Base-by-base conservation (phyloP, 108 stramenopile genomes). In the Skeletonema menzelii region DNA sequence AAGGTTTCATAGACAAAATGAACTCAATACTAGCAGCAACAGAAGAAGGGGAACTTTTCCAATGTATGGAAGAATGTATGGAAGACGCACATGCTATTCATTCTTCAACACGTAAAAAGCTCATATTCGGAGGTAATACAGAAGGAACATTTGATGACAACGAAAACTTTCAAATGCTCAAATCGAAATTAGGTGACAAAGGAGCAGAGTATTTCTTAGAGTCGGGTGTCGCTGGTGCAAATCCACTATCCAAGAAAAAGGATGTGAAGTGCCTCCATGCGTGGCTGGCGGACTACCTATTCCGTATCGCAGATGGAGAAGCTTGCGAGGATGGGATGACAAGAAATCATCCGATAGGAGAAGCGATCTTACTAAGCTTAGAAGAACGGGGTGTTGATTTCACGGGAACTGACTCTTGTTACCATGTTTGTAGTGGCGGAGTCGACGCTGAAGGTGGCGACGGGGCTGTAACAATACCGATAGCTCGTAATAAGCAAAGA, bases 181-280 rank as follows among this genome's bases (percentile, higher is more conserved):
- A 60, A 35, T 35, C 27, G 11, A 77, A 73, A 56, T 42, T 82
- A 8, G 81, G 81, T 12, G 76, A 77, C 8, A 20, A 32, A 22
- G 81, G 76, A 13, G 57, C 76, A 20, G 34, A 60, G 6, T 65
- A 44, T 11, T 82, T 82, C 35, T 34, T 77, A 72, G 42, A 44
- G 1, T 47, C 81, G 2, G 80, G 81, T 2, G 76, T 82, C 12
- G 81, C 81, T 19, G 81, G 71, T 1, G 65, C 81, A 1, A 77
- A 56, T 24, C 65, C 67, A 59, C 22, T 34, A 22, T 15, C 67
- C 49, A 57, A 47, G 12, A 68, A 62, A 37, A 27, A 44, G 34
- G 81, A 82, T 73, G 66, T 82, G 7, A 82, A 82, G 37, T 82
- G 81, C 31, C 44, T 82, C 5, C 81, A 82, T 73, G 81, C 81